Evolutionary conservation across 1,284 basidiomycete genomes (phyloP).

Genomic region (Leccinum holopus): DNA sequence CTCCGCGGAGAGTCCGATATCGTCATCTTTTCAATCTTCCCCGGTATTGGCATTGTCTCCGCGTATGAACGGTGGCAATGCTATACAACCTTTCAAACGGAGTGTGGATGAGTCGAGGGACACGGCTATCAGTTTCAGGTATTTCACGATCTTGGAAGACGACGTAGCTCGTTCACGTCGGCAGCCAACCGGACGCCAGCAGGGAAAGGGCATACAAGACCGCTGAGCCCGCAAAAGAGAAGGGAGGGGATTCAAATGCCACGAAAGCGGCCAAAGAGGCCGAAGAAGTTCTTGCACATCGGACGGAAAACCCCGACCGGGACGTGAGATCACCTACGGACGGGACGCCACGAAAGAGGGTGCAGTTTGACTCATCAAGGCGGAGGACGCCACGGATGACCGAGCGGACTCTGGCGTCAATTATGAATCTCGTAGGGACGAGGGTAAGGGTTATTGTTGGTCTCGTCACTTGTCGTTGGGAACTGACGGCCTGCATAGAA

Average conservation of each 20-base stretch:
- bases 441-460: conserved; percentile 34
- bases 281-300: conserved; percentile 11
- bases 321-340: conserved; percentile 20
- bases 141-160: conserved; percentile 59
- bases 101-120: conserved; percentile 62
- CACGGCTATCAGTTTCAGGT: conserved; percentile 65
- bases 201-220: conserved; percentile 19
- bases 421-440: conserved; percentile 32
- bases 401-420: conserved; percentile 35
- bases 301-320: conserved; percentile 15
- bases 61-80: conserved; percentile 32
- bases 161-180: conserved; percentile 44
- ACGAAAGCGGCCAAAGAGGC: conserved; percentile 5
- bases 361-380: conserved; percentile 67
- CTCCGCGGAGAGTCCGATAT: conserved; percentile 28
- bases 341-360: conserved; percentile 51
- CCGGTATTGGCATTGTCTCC: conserved; percentile 26
- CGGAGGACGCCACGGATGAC: conserved; percentile 50
- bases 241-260: background rate
- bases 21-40: conserved; percentile 37
- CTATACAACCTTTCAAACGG: conserved; percentile 49
- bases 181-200: conserved; percentile 17
- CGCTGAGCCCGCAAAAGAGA: conserved; percentile 14
- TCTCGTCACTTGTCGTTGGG: conserved; percentile 3
- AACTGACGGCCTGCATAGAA: conserved; percentile 39